These are phyloP conservation scores for Candida ponderosae DNA, from an alignment of 805 yeast species.

Conservation along the genomic window DNA sequence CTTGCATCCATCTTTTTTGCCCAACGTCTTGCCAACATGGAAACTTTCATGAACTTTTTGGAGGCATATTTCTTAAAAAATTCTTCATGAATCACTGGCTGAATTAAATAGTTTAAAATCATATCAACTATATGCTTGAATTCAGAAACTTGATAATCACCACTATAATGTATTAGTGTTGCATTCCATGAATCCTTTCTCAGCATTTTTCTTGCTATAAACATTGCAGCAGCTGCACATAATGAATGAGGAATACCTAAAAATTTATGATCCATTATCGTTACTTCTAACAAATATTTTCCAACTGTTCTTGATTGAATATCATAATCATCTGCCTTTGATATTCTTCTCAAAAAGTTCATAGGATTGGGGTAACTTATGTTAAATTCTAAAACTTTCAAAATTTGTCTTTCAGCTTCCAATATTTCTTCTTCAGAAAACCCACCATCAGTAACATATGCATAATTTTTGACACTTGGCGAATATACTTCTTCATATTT, in stretches of 20 bases:
- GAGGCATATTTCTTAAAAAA: slow-evolving; percentile 89
- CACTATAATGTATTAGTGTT: slow-evolving; percentile 82
- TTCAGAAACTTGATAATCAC: slow-evolving; percentile 75
- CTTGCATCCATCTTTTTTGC: slow-evolving; percentile 45
- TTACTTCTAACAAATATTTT: slow-evolving; percentile 72
- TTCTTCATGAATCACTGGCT: slow-evolving; percentile 84
- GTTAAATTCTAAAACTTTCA: slow-evolving; percentile 65
- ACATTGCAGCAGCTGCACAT: slow-evolving; percentile 86
- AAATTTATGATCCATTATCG: slow-evolving; percentile 68
- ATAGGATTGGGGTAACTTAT: slow-evolving; percentile 83
- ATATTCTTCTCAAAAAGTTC: slow-evolving; percentile 80
- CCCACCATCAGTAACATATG: slow-evolving; percentile 83
- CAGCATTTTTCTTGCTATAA: slow-evolving; percentile 64
- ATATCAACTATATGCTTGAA: slow-evolving; percentile 64
- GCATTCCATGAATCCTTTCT: slow-evolving; percentile 72
- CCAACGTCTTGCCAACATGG: slow-evolving; percentile 75
- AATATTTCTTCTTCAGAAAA: slow-evolving; percentile 74
- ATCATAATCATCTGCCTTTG: slow-evolving; percentile 88
- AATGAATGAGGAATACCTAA: slow-evolving; percentile 69
- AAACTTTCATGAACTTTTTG: slow-evolving; percentile 78
- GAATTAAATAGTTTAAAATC: slow-evolving; percentile 66
- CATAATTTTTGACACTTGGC: slow-evolving; percentile 79
- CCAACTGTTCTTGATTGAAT: slow-evolving; percentile 78
- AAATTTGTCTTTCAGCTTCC: slow-evolving; percentile 73
- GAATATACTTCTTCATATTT: slow-evolving; percentile 88